Base-by-base conservation (phyloP, 2,329 filamentous ascomycete species). In the Ascochyta clinopodiicola region DNA sequence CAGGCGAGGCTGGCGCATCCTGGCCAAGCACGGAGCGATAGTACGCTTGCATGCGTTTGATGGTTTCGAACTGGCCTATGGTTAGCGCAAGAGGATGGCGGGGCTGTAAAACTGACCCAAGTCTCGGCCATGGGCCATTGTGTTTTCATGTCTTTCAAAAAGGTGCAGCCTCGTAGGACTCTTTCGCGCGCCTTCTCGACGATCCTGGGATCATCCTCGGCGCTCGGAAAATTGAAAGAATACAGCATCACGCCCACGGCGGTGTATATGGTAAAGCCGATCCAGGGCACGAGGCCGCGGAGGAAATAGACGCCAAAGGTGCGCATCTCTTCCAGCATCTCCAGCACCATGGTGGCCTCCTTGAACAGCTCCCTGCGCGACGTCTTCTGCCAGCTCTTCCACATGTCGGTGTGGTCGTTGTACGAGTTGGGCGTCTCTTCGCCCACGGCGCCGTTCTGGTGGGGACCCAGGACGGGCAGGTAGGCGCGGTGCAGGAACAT, bases 401-500 rank as follows among this genome's bases (percentile, higher is more conserved):
- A 77, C 61, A 62, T 67, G 17, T 72, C 68, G 9, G 37, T 59
- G 44, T 72, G 69, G 39, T 75, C 69, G 37, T 67, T 64, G 56
- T 70, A 74, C 7, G 71, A 72, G 35, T 63, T 63, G 1, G 70
- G 70, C 4, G 64, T 66, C 54, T 74, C 72, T 27, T 75, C 73
- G 3, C 61, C 51, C 7, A 58, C 52, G 5, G 57, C 31, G 27
- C 61, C 63, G 39, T 66, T 71, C 9, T 73, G 68, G 17, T 68
- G 63, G 2, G 73, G 72, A 0, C 73, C 75, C 1, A 76, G 69
- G 7, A 75, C 73, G 0, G 75, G 75, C 9, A 77, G 59, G 56
- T 77, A 77, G 24, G 74, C 73, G 17, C 75, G 74, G 44, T 77
- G 72, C 15, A 77, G 67, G 53, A 77, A 77, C 75, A 77, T 77